Conservation (phyloP, 2,329 filamentous ascomycete species). For the Stagonosporopsis chrysanthemi region DNA sequence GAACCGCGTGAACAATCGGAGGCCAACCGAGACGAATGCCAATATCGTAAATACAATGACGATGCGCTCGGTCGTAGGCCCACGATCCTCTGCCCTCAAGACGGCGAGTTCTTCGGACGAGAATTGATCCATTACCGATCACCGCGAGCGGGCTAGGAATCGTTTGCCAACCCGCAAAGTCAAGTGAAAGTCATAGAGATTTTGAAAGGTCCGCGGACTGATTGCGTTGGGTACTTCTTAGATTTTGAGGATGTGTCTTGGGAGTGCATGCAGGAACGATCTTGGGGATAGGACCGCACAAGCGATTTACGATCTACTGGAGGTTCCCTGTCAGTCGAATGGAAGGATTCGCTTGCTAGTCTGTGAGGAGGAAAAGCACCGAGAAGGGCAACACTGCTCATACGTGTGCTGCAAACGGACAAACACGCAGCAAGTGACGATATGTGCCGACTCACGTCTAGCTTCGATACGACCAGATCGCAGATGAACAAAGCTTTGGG, state of each 20-base stretch:
- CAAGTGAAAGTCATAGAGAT: background rate
- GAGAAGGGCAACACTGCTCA: constrained; percentile 7
- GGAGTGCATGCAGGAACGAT: background rate
- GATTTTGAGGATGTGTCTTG: background rate
- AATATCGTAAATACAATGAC: constrained; percentile 31
- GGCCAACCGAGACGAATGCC: constrained; percentile 27
- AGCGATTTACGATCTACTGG: background rate
- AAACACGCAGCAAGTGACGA: background rate
- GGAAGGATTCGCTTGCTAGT: constrained; percentile 3
- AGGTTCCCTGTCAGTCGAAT: background rate
- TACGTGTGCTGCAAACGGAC: constrained; percentile 6
- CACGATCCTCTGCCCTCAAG: constrained; percentile 27
- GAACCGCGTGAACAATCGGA: constrained; percentile 34
- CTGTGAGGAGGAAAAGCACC: constrained; percentile 2
- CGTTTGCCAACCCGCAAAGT: background rate
- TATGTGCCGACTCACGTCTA: background rate
- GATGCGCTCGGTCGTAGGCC: constrained; percentile 25
- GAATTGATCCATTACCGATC: constrained; percentile 23
- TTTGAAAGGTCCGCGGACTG: background rate
- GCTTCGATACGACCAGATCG: background rate
- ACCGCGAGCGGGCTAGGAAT: background rate
- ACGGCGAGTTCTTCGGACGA: constrained; percentile 27
- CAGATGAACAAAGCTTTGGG: background rate
- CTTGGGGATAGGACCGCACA: background rate
- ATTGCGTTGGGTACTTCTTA: background rate